Evolutionary conservation across 2,329 filamentous ascomycete genomes (phyloP).

Genomic region (Penicillium occitanis): DNA sequence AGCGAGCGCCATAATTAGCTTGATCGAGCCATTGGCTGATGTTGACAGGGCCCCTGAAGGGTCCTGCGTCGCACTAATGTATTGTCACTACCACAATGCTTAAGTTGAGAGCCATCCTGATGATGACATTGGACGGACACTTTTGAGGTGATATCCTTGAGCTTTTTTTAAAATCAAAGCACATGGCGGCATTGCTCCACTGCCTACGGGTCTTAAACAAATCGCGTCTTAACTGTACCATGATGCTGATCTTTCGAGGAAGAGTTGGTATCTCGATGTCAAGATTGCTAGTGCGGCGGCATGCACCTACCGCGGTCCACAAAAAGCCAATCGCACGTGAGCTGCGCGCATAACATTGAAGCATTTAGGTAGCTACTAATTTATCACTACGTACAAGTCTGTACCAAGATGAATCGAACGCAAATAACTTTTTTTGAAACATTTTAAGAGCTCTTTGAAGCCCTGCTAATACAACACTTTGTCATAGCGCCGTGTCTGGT

Average conservation of each 20-base stretch:
- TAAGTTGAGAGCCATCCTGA: background rate
- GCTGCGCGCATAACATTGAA: background rate
- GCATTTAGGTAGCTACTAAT: no score
- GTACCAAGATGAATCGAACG: background rate
- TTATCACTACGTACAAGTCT: no score
- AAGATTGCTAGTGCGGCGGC: background rate
- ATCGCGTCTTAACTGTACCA: background rate
- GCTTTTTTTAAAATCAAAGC: background rate
- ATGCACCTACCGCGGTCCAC: background rate
- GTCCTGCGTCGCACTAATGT: background rate
- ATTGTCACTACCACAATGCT: background rate
- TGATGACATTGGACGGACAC: background rate
- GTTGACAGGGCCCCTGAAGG: background rate
- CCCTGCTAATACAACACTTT: slow-evolving; percentile 9
- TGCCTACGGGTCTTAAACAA: background rate
- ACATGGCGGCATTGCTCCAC: background rate
- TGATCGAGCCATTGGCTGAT: background rate
- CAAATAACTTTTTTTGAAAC: slow-evolving; percentile 1
- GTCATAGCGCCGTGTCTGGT: slow-evolving; percentile 3
- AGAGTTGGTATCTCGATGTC: background rate
- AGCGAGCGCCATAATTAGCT: background rate
- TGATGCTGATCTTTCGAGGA: background rate
- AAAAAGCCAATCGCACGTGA: background rate
- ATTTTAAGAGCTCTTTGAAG: slow-evolving; percentile 5
- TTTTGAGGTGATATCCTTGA: background rate